These are phyloP conservation scores for Panicum hallii DNA, from an alignment of 202 grass and related monocot genomes.

Conservation along the genomic window DNA sequence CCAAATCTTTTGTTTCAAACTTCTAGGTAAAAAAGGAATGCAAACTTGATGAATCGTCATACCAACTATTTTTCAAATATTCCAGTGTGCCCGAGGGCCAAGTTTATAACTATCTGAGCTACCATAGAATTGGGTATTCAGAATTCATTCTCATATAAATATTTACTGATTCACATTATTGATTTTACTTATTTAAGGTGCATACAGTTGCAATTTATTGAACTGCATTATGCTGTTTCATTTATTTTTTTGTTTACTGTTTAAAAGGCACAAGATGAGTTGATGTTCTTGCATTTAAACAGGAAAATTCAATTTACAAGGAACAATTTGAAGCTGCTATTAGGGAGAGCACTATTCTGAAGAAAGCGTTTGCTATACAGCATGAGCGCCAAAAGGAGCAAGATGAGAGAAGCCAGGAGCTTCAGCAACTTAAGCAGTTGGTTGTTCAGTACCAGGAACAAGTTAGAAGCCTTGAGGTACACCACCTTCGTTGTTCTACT, in stretches of 20 bases:
- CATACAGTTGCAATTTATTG: neutral
- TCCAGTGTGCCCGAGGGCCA: too few species aligned
- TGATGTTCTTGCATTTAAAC: slow-evolving; percentile 27
- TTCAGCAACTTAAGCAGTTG: slow-evolving; percentile 69
- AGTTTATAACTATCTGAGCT: neutral
- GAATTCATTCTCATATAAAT: neutral
- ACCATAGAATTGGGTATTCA: neutral
- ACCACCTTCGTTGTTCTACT: neutral
- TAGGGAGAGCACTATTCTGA: slow-evolving; percentile 73
- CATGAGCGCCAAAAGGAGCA: slow-evolving; percentile 80
- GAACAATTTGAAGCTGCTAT: slow-evolving; percentile 59
- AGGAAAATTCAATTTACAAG: slow-evolving; percentile 64
- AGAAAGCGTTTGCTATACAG: slow-evolving; percentile 72
- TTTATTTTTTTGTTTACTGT: neutral
- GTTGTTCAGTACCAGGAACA: slow-evolving; percentile 77
- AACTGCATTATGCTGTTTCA: neutral
- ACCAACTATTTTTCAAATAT: neutral
- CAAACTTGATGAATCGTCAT: neutral
- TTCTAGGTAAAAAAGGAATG: neutral
- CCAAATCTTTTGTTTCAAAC: neutral
- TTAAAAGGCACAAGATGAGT: neutral
- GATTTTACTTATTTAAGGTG: neutral
- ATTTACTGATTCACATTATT: slow-evolving; percentile 3
- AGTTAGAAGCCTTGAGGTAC: slow-evolving; percentile 72
- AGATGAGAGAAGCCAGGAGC: slow-evolving; percentile 57